Conservation (phyloP, 2,329 filamentous ascomycete genomes). For the Arthrobotrys iridis region DNA sequence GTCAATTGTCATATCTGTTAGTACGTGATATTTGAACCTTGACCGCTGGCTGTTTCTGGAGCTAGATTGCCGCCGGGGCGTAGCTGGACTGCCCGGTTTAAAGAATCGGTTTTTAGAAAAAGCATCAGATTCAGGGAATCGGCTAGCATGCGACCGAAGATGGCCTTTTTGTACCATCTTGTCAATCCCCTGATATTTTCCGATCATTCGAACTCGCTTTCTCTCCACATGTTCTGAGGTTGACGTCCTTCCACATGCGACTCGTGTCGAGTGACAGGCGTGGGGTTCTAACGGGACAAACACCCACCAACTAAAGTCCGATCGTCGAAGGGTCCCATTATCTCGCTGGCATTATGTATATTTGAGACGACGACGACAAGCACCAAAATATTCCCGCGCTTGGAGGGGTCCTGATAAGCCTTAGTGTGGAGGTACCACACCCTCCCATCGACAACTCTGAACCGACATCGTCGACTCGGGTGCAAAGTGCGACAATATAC, state of each 20-base stretch:
- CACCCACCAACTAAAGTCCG: neutral
- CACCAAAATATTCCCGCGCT: conserved; percentile 51
- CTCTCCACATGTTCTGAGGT: neutral
- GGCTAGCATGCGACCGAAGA: conserved; percentile 12
- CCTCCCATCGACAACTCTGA: neutral
- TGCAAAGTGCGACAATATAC: conserved; percentile 19
- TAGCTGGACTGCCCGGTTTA: conserved; percentile 2
- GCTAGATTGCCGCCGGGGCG: neutral
- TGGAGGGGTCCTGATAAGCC: conserved; percentile 48
- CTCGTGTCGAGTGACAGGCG: conserved; percentile 15
- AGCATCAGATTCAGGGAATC: conserved; percentile 10
- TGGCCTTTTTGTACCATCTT: conserved; percentile 23
- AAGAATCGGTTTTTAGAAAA: neutral
- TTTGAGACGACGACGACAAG: conserved; percentile 20
- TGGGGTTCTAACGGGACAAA: conserved; percentile 26
- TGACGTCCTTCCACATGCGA: conserved; percentile 3
- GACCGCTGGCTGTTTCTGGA: neutral
- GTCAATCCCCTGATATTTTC: conserved; percentile 20
- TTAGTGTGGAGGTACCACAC: conserved; percentile 53
- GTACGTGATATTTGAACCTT: conserved; percentile 37
- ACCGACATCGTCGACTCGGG: conserved; percentile 30
- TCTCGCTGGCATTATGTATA: conserved; percentile 11
- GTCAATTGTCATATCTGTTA: conserved; percentile 54
- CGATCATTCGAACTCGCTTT: neutral
- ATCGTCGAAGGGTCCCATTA: neutral